A percentile compares a stretch with the other conserved stretches of the same genome.
Conservation (phyloP, 768 basidiomycete genomes). For the Ephemerocybe angulata region DNA sequence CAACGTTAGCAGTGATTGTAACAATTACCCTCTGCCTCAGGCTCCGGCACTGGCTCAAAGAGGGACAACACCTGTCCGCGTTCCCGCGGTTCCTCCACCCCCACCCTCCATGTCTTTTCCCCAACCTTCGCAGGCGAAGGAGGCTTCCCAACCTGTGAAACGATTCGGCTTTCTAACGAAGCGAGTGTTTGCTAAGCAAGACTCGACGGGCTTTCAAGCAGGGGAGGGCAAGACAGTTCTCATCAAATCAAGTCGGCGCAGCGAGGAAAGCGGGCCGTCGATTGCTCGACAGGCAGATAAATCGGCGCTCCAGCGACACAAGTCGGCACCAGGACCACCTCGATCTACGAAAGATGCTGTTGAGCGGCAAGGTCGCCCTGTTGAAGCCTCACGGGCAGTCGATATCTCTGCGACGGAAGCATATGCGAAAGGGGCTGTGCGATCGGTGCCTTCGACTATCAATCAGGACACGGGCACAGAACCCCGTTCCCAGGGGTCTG, state of each 20-base stretch:
- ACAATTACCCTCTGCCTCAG: slow-evolving; percentile 9
- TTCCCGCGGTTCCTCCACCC: neutral
- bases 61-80: neutral
- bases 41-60: neutral
- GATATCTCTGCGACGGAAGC: neutral
- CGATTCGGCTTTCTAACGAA: slow-evolving; percentile 12
- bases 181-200: neutral
- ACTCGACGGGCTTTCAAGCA: neutral
- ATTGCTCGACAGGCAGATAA: neutral
- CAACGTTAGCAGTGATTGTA: slow-evolving; percentile 12
- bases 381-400: too few relatives aligned
- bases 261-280: neutral
- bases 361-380: too few relatives aligned
- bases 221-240: neutral
- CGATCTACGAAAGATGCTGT: neutral
- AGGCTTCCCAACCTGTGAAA: slow-evolving; percentile 11
- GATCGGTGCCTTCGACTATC: neutral
- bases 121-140: slow-evolving; percentile 2
- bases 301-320: slow-evolving; percentile 6
- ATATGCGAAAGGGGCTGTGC: neutral
- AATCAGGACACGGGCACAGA: neutral
- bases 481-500: slow-evolving; percentile 1
- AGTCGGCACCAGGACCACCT: neutral
- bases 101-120: slow-evolving; percentile 1
- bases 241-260: neutral